These are phyloP conservation scores for Farysia itapuensis DNA, from an alignment of 1,284 basidiomycete genomes.

Conservation along the genomic window DNA sequence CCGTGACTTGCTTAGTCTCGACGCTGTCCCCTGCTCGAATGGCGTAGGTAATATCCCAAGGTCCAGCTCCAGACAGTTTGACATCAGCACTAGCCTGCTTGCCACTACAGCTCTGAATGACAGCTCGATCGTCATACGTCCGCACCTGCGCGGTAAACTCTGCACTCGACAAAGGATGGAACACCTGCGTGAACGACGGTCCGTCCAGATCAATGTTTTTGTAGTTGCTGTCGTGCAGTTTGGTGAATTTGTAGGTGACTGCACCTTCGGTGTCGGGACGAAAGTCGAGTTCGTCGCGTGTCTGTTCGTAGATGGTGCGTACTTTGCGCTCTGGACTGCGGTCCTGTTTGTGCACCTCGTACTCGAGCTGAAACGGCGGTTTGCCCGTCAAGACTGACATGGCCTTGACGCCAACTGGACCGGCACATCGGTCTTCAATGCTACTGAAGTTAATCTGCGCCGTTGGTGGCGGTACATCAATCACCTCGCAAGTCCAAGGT, in stretches of 20 bases:
- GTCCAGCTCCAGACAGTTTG: slow-evolving; percentile 47
- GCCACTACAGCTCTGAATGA: slow-evolving; percentile 55
- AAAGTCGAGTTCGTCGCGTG: slow-evolving; percentile 79
- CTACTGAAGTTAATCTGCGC: slow-evolving; percentile 85
- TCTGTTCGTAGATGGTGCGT: slow-evolving; percentile 67
- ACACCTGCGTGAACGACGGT: slow-evolving; percentile 50
- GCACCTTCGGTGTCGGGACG: slow-evolving; percentile 85
- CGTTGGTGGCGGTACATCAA: slow-evolving; percentile 68
- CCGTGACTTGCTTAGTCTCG: slow-evolving; percentile 38
- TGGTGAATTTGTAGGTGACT: slow-evolving; percentile 80
- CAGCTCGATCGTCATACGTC: slow-evolving; percentile 26
- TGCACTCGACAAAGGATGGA: slow-evolving; percentile 56
- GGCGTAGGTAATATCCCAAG: slow-evolving; percentile 54
- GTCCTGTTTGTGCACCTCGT: slow-evolving; percentile 69
- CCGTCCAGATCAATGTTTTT: slow-evolving; percentile 64
- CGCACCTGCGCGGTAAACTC: slow-evolving; percentile 43
- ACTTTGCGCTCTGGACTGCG: slow-evolving; percentile 61
- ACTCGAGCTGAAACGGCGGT: slow-evolving; percentile 84
- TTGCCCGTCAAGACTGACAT: slow-evolving; percentile 83
- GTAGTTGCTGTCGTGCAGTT: slow-evolving; percentile 83
- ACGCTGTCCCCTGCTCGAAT: slow-evolving; percentile 30
- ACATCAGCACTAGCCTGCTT: slow-evolving; percentile 49
- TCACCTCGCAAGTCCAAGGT: slow-evolving; percentile 52
- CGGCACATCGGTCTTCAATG: slow-evolving; percentile 81
- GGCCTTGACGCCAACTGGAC: slow-evolving; percentile 87